Base-by-base conservation (phyloP, 768 basidiomycete species). In the Hygrophorus pudorinus region DNA sequence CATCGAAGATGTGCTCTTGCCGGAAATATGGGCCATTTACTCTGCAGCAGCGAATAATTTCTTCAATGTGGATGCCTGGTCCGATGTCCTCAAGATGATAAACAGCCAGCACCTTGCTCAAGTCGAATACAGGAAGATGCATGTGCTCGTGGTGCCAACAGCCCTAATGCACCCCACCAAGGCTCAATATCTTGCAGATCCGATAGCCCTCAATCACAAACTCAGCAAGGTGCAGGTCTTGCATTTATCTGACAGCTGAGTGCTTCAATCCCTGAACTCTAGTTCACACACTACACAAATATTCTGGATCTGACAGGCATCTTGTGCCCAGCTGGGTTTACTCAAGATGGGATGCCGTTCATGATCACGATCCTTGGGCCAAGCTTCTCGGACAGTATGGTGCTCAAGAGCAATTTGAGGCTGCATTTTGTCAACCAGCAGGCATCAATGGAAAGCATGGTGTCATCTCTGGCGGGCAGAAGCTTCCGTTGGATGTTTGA, bases 371-470 rank as follows among this genome's bases (percentile, higher is more conserved):
- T n/a, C n/a, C n/a, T n/a, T n/a, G n/a, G n/a, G 43, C 43, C 43
- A 28, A 44, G 43, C 24, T 44, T 44, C 36, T 44, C 43, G 10
- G 43, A 44, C 7, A 35, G 43, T 35, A 38, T 44, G 36, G 43
- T 44, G 32, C 43, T 44, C 18, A 35, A 44, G 18, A 44, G 18
- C 43, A 35, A 2, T 44, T 44, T 35, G 43, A 44, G 36, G 36
- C 6, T 44, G 43, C 43, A n/a, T n/a, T n/a, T n/a, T n/a, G n/a
- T n/a, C n/a, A n/a, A n/a, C n/a, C n/a, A n/a, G n/a, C n/a, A n/a
- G n/a, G n/a, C n/a, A n/a, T n/a, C n/a, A n/a, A n/a, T n/a, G n/a
- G n/a, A n/a, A n/a, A n/a, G n/a, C n/a, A n/a, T n/a, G n/a, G n/a
- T n/a, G n/a, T n/a, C n/a, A n/a, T n/a, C n/a, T n/a, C n/a, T n/a